These are phyloP conservation scores for Ramaria sp. DNA, from an alignment of 768 basidiomycete species.

Conservation along the genomic window DNA sequence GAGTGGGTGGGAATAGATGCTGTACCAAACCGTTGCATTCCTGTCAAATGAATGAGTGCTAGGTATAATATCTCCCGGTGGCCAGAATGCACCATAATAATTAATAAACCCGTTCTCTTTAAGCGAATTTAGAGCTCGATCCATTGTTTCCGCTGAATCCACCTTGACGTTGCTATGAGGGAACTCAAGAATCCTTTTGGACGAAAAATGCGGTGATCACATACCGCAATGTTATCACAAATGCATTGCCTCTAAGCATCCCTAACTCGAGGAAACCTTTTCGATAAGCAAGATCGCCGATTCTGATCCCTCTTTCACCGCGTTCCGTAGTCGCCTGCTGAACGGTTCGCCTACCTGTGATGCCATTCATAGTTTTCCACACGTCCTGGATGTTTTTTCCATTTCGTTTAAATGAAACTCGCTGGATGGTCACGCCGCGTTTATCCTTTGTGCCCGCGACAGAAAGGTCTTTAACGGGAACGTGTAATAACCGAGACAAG, in stretches of 20 bases:
- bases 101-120: conserved; percentile 91
- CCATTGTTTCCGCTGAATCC: conserved; percentile 59
- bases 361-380: conserved; percentile 72
- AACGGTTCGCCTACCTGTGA: conserved; percentile 43
- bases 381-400: conserved; percentile 71
- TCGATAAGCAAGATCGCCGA: conserved; percentile 81
- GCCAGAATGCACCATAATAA: conserved; percentile 65
- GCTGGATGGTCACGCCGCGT: conserved; percentile 90
- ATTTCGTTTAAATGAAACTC: conserved; percentile 72
- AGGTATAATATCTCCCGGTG: not conserved
- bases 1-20: conserved; percentile 92
- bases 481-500: conserved; percentile 68
- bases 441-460: conserved; percentile 98
- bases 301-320: conserved; percentile 82
- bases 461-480: conserved; percentile 68
- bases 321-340: conserved; percentile 55
- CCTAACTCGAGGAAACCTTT: conserved; percentile 81
- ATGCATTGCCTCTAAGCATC: conserved; percentile 93
- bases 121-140: conserved; percentile 65
- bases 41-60: conserved; percentile 26
- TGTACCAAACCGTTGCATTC: conserved; percentile 99
- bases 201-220: conserved; percentile 10
- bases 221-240: conserved; percentile 88
- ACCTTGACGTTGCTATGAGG: conserved; percentile 69
- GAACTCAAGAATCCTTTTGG: not conserved